Percentiles rank a stretch among this genome's conserved stretches.
Conservation (phyloP, 1,284 basidiomycete species). For the Papiliotrema flavescens region DNA sequence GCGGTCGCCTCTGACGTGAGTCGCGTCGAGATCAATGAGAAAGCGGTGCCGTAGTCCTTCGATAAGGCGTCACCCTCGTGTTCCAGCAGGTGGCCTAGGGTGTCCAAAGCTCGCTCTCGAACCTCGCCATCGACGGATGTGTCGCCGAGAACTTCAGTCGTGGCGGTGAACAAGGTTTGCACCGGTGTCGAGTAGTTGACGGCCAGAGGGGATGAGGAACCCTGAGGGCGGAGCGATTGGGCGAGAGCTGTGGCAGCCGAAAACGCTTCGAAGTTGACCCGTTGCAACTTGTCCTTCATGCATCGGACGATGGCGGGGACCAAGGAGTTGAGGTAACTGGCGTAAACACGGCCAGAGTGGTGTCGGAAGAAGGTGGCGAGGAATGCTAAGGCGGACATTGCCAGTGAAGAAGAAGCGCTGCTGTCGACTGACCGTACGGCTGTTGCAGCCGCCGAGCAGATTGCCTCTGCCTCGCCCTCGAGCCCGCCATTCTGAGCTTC, state of each 20-base stretch:
- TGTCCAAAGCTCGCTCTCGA: slow-evolving; percentile 73
- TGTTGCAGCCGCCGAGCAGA: slow-evolving; percentile 44
- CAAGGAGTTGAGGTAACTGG: slow-evolving; percentile 60
- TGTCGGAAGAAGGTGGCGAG: slow-evolving; percentile 76
- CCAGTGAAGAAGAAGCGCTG: slow-evolving; percentile 66
- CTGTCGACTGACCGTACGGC: slow-evolving; percentile 54
- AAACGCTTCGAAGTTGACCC: slow-evolving; percentile 70
- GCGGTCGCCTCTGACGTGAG: slow-evolving; percentile 60
- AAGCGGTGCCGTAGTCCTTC: slow-evolving; percentile 39
- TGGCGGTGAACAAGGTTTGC: slow-evolving; percentile 68
- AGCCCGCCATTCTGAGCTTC: slow-evolving; percentile 79
- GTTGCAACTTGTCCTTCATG: slow-evolving; percentile 55
- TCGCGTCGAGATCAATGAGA: slow-evolving; percentile 69
- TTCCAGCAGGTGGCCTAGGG: slow-evolving; percentile 80
- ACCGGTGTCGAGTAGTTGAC: slow-evolving; percentile 52
- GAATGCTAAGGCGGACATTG: slow-evolving; percentile 78
- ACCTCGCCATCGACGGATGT: slow-evolving; percentile 90
- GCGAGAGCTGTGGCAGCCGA: slow-evolving; percentile 52
- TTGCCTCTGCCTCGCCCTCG: slow-evolving; percentile 61
- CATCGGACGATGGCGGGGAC: slow-evolving; percentile 70
- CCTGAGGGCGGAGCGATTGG: slow-evolving; percentile 45
- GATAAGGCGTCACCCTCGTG: slow-evolving; percentile 68
- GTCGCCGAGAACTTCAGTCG: slow-evolving; percentile 65
- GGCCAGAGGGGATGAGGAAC: slow-evolving; percentile 35
- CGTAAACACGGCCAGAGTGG: slow-evolving; percentile 67